phyloP scores from a whole-genome alignment of 2,329 filamentous ascomycete genomes.

The Penicillium digitatum region DNA sequence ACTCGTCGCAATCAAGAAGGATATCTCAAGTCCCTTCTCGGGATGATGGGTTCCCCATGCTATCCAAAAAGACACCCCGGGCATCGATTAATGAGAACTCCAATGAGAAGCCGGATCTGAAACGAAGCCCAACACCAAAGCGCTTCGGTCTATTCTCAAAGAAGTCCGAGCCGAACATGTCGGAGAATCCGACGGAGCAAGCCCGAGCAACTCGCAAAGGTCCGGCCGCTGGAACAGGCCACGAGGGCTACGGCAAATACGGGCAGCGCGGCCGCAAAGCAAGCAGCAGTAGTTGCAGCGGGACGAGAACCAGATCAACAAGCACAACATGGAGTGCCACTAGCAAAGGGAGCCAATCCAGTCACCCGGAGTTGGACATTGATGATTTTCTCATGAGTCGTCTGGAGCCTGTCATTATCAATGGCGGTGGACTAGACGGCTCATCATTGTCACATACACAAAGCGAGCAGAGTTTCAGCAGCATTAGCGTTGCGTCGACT shows the following conservation, averaged over 20 bases:
- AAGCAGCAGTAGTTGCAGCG: conserved; percentile 41
- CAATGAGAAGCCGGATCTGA: conserved; percentile 29
- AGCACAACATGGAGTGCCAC: conserved; percentile 40
- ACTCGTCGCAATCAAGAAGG: conserved; percentile 36
- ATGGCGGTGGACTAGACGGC: conserved; percentile 41
- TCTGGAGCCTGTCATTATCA: conserved; percentile 49
- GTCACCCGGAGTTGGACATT: conserved; percentile 41
- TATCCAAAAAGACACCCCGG: conserved; percentile 32
- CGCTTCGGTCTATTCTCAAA: conserved; percentile 76
- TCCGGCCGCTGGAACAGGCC: conserved; percentile 85
- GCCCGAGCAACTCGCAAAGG: conserved; percentile 64
- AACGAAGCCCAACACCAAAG: conserved; percentile 45
- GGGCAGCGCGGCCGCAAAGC: conserved; percentile 43
- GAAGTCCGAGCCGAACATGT: conserved; percentile 61
- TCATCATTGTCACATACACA: conserved; percentile 35
- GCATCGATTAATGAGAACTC: conserved; percentile 35
- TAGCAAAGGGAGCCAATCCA: conserved; percentile 42
- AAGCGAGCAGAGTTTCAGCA: conserved; percentile 41
- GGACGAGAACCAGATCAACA: conserved; percentile 40
- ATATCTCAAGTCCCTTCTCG: conserved; percentile 34
- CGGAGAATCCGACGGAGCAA: conserved; percentile 50
- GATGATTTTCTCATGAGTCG: conserved; percentile 49
- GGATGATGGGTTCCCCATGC: conserved; percentile 30
- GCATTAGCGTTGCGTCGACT: conserved; percentile 30
- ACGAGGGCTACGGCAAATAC: conserved; percentile 62